These are phyloP conservation scores for Eimeria tenella DNA, from an alignment of 169 alveolate genomes.

Conservation along the genomic window DNA sequence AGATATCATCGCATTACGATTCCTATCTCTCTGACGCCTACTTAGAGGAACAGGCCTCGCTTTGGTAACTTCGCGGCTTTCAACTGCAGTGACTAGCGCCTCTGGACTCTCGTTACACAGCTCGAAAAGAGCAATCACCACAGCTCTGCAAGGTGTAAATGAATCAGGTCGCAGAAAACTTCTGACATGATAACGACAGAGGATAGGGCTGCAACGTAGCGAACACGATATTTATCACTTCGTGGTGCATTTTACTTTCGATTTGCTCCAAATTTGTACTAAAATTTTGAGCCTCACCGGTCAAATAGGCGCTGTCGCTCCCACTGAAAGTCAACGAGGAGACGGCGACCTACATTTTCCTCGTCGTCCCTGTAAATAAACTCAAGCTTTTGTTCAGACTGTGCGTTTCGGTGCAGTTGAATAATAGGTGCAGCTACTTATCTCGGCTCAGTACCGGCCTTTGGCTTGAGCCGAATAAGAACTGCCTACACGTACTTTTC, in stretches of 20 bases:
- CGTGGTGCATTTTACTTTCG: too few species aligned
- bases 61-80: slow-evolving; percentile 55
- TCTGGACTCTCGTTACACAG: slow-evolving; percentile 83
- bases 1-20: background rate
- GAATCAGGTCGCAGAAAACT: background rate
- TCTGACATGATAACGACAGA: too few species aligned
- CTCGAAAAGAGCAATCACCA: slow-evolving; percentile 87
- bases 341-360: slow-evolving; percentile 74
- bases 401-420: too few species aligned
- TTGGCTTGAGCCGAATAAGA: background rate
- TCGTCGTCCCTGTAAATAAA: slow-evolving; percentile 71
- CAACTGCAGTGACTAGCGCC: slow-evolving; percentile 84
- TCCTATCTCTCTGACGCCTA: background rate
- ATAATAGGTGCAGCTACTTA: background rate
- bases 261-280: background rate
- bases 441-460: background rate
- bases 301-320: slow-evolving; percentile 88
- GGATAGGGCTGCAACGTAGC: too few species aligned
- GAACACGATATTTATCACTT: too few species aligned
- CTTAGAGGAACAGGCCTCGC: slow-evolving; percentile 74
- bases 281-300: slow-evolving; percentile 73
- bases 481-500: slow-evolving; percentile 63
- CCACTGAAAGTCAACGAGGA: slow-evolving; percentile 85
- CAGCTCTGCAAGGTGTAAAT: slow-evolving; percentile 87
- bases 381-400: background rate